Evolutionary conservation across 2,329 filamentous ascomycete genomes (phyloP), one percentile per base, ranked within the genome.

Genomic region (Sporothrix variecibatus): DNA sequence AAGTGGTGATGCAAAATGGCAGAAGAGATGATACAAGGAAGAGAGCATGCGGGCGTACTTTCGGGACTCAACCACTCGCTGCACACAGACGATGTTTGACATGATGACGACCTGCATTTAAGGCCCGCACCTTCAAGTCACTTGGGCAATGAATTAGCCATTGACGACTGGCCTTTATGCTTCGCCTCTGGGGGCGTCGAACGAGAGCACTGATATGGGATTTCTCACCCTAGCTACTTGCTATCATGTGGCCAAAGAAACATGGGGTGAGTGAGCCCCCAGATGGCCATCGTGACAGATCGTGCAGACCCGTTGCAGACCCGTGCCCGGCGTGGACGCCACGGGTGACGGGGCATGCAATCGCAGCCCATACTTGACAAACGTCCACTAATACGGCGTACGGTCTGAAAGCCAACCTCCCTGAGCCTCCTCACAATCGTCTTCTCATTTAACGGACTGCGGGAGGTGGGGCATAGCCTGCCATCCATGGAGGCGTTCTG

Each of bases 401-500:
- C 60, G 34, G 60, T 26, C 9, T 64, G 20, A 23, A 40, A 20
- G 51, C 51, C 15, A 65, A 23, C 34, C 7, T 15, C 17, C 17
- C n/a, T n/a, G n/a, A n/a, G n/a, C n/a, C n/a, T n/a, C n/a, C n/a
- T 51, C 7, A 23, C 38, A 68, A 68, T 43, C 56, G 20, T 69
- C 51, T 64, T 72, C 31, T 73, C 60, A 71, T 73, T 75, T 76
- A 46, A 31, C 68, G 58, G 68, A 23, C 34, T 58, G 53, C 20
- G 23, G 53, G 28, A 49, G 26, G 72, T 74, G 70, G 72, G 70
- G 75, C 64, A 51, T 71, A 38, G 58, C 46, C 60, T 73, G 64
- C 68, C 68, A 28, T 68, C 73, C 43, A 69, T 43, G 70, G 75
- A 67, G 34, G 20, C 8, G 71, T 73, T 58, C 38, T 75, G 74